These are phyloP conservation scores for Melocanna baccifera DNA, from an alignment of 176 grass and related monocot species.

Conservation along the genomic window DNA sequence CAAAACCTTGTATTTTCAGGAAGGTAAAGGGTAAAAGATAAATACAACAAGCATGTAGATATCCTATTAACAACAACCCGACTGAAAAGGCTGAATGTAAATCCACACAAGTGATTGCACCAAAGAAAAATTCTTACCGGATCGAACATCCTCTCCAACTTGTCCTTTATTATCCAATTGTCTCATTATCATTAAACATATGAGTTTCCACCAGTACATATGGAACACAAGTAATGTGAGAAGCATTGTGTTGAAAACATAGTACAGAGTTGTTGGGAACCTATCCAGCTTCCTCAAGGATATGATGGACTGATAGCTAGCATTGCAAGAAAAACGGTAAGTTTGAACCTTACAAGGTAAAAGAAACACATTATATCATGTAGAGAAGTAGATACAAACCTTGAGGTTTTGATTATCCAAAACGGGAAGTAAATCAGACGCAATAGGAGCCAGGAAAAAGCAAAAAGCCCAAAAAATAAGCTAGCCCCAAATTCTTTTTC, in stretches of 20 bases:
- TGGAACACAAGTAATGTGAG: constrained; percentile 94
- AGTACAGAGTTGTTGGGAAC: constrained; percentile 83
- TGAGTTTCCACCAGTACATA: constrained; percentile 97
- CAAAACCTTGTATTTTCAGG: neutral
- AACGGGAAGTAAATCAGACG: constrained; percentile 97
- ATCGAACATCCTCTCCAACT: constrained; percentile 88
- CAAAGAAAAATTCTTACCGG: constrained; percentile 52
- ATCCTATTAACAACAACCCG: neutral
- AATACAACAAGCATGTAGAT: neutral
- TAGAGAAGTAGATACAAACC: constrained; percentile 50
- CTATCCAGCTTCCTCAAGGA: constrained; percentile 41
- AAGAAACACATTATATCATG: neutral
- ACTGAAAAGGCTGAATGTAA: constrained; percentile 9
- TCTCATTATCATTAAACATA: constrained; percentile 88
- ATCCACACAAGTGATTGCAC: neutral
- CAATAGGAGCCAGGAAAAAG: constrained; percentile 79
- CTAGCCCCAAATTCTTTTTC: constrained; percentile 90
- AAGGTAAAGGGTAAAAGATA: neutral
- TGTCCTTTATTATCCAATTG: constrained; percentile 93
- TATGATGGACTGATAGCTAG: constrained; percentile 61
- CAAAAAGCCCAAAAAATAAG: constrained; percentile 85
- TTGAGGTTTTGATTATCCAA: constrained; percentile 97
- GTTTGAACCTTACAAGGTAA: constrained; percentile 7
- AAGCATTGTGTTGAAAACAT: constrained; percentile 95
- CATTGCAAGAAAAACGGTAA: constrained; percentile 34